Evolutionary conservation across 169 alveolate genomes (phyloP).

Genomic region (Cryptosporidium sp.): DNA sequence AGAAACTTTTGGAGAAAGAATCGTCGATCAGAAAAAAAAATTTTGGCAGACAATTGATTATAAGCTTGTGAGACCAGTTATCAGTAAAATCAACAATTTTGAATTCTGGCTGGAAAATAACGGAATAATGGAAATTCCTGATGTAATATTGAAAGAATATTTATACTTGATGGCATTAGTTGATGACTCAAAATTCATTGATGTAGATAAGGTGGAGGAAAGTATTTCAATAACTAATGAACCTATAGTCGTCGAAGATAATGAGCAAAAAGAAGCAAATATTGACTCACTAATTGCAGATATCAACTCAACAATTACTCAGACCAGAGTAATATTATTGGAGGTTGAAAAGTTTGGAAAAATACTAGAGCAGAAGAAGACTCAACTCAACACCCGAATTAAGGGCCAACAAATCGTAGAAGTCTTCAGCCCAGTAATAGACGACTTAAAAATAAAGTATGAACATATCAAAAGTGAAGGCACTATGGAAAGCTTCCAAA

Average conservation of each 20-base stretch:
- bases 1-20: conserved; percentile 1
- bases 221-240: not conserved
- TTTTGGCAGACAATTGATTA: conserved; percentile 31
- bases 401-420: conserved; percentile 25
- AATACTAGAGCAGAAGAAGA: conserved; percentile 9
- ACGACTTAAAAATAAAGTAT: conserved; percentile 10
- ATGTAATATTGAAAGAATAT: conserved; percentile 14
- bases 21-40: conserved; percentile 3
- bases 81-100: conserved; percentile 30
- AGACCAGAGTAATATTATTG: not conserved
- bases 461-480: conserved; percentile 20
- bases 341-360: conserved; percentile 17
- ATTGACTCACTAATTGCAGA: conserved; percentile 22
- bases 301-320: conserved; percentile 27
- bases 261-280: not conserved
- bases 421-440: conserved; percentile 27
- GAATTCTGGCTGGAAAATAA: conserved; percentile 32
- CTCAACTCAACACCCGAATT: not conserved
- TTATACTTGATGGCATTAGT: conserved; percentile 19
- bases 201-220: not conserved
- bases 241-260: not conserved
- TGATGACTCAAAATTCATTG: conserved; percentile 10
- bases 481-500: conserved; percentile 29
- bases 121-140: conserved; percentile 63
- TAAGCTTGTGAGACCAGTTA: conserved; percentile 13